Evolutionary conservation across 257 asterid genomes (phyloP), one percentile per base, ranked within the genome.

Genomic region (Solanum lycopersicoides): DNA sequence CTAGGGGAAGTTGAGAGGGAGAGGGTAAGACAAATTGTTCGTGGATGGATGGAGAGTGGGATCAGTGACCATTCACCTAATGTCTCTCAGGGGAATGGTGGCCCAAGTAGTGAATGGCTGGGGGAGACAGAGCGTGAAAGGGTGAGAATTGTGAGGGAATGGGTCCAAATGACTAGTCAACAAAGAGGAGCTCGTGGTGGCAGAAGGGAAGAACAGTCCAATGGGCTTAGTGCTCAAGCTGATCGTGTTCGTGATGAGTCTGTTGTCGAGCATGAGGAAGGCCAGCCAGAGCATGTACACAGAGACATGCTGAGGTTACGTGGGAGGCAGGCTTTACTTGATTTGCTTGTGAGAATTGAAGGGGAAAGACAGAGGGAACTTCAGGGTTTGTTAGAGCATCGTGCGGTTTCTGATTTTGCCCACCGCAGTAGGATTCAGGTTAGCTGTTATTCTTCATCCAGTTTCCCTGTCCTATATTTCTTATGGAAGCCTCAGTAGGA

Each of bases 31-130:
- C 98, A 95, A 77, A 94, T 95, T 90, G 99, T 92, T 83, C 97
- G 98, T 88, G 98, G 98, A 79, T 95, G 98, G 99, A 93, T 95
- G 98, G 99, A 94, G 92, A 97, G 94, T 91, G 98, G 97, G 86
- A 91, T 94, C 69, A 87, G 90, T 83, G 97, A 93, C 66, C 91
- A 88, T 86, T 89, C 98, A 41, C 88, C 98, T 89, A 92, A 90
- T 91, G 93, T 90, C 83, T 68, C 92, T 88, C 97, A 91, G 91
- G 89, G 95, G 91, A 93, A 89, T 89, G 90, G 92, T 80, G 92
- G 93, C 83, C 93, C 94, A 50, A 92, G 98, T 89, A 93, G 95
- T 32, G 98, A 97, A 90, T 95, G 94, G 98, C 95, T 95, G 32
- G 99, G 98, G 87, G 99, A 97, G 91, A 95, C 94, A 65, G 98